Evolutionary conservation across 2,329 filamentous ascomycete species (phyloP), one percentile per base, ranked within the genome.

Genomic region (Nannizziopsis arthrosporioides): DNA sequence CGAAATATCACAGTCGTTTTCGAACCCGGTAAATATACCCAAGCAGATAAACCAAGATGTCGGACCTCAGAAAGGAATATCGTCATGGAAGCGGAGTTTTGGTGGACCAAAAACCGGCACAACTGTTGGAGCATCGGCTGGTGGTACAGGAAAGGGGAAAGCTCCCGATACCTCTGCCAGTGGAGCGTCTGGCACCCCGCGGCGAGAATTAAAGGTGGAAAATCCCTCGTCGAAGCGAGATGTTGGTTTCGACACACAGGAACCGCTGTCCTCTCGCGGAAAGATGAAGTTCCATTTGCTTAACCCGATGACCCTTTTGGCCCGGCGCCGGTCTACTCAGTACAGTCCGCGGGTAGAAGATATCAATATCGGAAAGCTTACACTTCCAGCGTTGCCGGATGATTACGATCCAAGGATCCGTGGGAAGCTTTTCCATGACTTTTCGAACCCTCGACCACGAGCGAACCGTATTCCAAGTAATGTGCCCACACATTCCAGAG

Each of bases 381-480:
- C 68, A 44, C 57, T 72, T 10, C 68, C 71, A 45, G 70, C 73
- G 1, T 69, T 77, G 46, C 76, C 76, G 2, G 77, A 78, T 50
- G 74, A 80, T 55, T 81, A 78, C 56, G 77, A 81, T 55, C 77
- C 78, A 10, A 70, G 77, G 46, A 82, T 81, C 50, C 72, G 76
- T 45, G 79, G 78, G 14, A 79, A 75, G 42, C 73, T 78, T 17
- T 71, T 82, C 1, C 78, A 82, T 63, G 79, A 82, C 56, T 82
- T 82, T 59, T 80, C 77, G 42, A 76, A 74, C 3, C 79, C 78
- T 5, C 68, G 77, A 44, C 65, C 70, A 37, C 70, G 72, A 47
- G 39, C 50, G 3, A 41, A 19, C n/a, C 32, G 37, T 9, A 17
- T 17, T 14, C 17, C 34, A n/a, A 39, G 27, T 39, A 35, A 39